Conservation (phyloP, 2,329 filamentous ascomycete genomes). For the Stenocarpella maydis region DNA sequence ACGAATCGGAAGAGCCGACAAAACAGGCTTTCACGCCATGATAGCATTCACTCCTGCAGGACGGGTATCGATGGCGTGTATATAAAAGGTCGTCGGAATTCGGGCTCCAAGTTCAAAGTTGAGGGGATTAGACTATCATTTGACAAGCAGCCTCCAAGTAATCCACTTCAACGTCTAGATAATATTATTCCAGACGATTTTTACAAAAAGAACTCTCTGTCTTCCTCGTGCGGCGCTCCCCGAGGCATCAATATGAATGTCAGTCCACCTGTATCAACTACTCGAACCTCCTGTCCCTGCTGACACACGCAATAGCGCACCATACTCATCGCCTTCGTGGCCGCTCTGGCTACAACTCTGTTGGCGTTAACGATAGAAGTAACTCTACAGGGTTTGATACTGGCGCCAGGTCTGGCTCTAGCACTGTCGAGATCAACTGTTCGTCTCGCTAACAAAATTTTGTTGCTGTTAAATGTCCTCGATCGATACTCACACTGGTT, state of each 20-base stretch:
- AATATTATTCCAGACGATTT: too few relatives aligned
- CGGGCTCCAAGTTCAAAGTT: background rate
- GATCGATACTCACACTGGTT: background rate
- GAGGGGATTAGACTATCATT: too few relatives aligned
- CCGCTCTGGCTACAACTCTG: slow-evolving; percentile 12
- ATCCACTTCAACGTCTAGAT: too few relatives aligned
- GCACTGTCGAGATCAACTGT: background rate
- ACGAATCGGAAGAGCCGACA: background rate
- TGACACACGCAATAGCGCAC: slow-evolving; percentile 4
- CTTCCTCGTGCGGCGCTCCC: too few relatives aligned
- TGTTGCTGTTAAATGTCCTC: background rate
- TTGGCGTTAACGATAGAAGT: background rate
- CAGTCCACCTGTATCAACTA: background rate
- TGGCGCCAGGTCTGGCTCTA: slow-evolving; percentile 1
- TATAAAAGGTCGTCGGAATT: background rate
- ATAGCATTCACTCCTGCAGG: background rate
- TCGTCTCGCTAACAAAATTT: background rate
- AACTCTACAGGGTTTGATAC: background rate
- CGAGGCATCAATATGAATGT: slow-evolving; percentile 9
- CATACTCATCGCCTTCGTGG: background rate
- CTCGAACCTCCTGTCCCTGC: background rate
- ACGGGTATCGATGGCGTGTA: background rate
- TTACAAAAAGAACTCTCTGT: background rate
- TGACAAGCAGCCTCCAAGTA: background rate
- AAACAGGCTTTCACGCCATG: background rate